These are phyloP conservation scores for Mrakia gelida DNA, from an alignment of 768 basidiomycete genomes.

Conservation along the genomic window DNA sequence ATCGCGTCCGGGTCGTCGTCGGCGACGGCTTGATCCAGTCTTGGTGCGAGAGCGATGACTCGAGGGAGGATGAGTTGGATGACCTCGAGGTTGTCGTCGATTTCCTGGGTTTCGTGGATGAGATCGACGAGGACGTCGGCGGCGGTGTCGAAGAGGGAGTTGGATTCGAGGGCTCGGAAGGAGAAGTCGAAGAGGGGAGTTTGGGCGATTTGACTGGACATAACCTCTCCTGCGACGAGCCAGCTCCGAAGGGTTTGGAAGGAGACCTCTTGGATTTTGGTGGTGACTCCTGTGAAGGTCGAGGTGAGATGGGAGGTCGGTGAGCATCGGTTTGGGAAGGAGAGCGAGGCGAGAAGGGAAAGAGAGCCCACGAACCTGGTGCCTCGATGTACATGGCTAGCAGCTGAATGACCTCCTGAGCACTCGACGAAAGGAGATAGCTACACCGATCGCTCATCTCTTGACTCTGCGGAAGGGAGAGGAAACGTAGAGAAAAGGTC, in stretches of 20 bases:
- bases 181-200: conserved; percentile 75
- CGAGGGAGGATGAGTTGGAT: conserved; percentile 83
- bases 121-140: conserved; percentile 89
- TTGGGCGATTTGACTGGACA: conserved; percentile 58
- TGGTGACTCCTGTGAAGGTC: conserved; percentile 64
- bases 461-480: background rate
- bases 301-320: background rate
- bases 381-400: conserved; percentile 86
- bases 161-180: conserved; percentile 77
- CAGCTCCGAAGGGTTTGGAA: conserved; percentile 82
- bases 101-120: conserved; percentile 96
- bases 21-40: conserved; percentile 52
- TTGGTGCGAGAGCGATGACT: conserved; percentile 67
- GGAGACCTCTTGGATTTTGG: conserved; percentile 68
- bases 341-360: background rate
- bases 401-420: conserved; percentile 67
- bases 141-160: conserved; percentile 86
- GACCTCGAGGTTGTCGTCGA: conserved; percentile 84
- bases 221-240: conserved; percentile 81
- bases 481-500: background rate
- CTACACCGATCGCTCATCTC: conserved; percentile 28
- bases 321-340: background rate
- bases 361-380: conserved; percentile 56
- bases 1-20: conserved; percentile 81
- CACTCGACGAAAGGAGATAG: conserved; percentile 43